Conservation (phyloP, 2,329 filamentous ascomycete genomes). For the Coniella vitis region DNA sequence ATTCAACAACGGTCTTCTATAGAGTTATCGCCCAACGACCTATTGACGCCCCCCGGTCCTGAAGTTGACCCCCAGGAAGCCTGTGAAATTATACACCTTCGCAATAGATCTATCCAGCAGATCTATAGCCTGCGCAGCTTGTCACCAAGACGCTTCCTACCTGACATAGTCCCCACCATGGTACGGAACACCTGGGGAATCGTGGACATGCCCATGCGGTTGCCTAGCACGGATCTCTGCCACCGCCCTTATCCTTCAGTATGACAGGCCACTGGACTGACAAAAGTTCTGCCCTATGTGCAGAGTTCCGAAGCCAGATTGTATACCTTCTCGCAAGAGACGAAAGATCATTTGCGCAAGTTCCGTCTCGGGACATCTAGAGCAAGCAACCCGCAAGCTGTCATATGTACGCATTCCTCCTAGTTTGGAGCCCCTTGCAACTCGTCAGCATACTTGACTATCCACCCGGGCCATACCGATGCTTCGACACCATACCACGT, state of each 20-base stretch:
- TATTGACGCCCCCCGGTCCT: no score
- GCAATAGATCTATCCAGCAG: no score
- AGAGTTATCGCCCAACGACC: no score
- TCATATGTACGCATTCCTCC: constrained; percentile 72
- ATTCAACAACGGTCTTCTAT: no score
- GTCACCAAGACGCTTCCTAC: no score
- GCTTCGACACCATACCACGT: constrained; percentile 81
- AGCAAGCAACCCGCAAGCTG: constrained; percentile 77
- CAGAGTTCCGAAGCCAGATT: constrained; percentile 75
- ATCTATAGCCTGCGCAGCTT: no score
- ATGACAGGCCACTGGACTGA: not conserved
- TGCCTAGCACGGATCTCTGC: not conserved
- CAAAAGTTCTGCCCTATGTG: not conserved
- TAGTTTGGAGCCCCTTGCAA: constrained; percentile 1
- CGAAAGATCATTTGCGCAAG: constrained; percentile 83
- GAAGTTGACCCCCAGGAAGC: no score
- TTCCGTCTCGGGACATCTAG: constrained; percentile 89
- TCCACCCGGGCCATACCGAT: not conserved
- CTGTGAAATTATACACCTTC: no score
- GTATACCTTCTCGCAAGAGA: constrained; percentile 88
- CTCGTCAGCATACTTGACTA: no score
- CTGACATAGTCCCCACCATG: constrained; percentile 5
- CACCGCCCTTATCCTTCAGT: not conserved
- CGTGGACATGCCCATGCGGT: not conserved
- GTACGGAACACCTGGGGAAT: not conserved